Evolutionary conservation across 306 rosid species (phyloP).

Genomic region (Lathyrus sativus): DNA sequence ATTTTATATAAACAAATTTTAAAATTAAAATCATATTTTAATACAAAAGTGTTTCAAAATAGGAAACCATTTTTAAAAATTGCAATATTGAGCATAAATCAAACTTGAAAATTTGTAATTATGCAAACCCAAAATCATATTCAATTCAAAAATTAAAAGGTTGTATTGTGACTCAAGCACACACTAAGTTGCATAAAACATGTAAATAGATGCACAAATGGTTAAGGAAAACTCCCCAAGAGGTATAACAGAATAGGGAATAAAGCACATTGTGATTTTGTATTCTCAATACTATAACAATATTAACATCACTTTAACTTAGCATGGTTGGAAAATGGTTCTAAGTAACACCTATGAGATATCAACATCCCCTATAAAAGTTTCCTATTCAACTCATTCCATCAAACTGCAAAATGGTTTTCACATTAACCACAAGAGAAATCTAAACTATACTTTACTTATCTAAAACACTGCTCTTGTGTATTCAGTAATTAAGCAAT

Average conservation of each 20-base stretch:
- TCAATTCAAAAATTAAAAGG: too few species aligned
- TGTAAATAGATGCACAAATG: neutral
- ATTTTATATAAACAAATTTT: too few species aligned
- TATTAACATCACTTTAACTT: slow-evolving; percentile 31
- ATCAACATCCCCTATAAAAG: slow-evolving; percentile 33
- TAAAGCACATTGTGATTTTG: slow-evolving; percentile 16
- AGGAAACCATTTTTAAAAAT: too few species aligned
- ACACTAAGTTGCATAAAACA: too few species aligned
- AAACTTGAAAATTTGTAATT: too few species aligned
- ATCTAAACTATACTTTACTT: slow-evolving; percentile 29
- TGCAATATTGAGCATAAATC: too few species aligned
- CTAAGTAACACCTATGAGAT: slow-evolving; percentile 30
- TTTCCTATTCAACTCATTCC: slow-evolving; percentile 39
- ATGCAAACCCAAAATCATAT: too few species aligned
- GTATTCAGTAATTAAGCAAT: slow-evolving; percentile 66
- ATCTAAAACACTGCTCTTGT: slow-evolving; percentile 34
- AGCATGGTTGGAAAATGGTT: slow-evolving; percentile 23
- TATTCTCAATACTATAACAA: slow-evolving; percentile 31
- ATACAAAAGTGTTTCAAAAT: too few species aligned
- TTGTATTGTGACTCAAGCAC: too few species aligned
- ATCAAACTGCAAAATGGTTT: slow-evolving; percentile 43
- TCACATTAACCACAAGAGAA: slow-evolving; percentile 26
- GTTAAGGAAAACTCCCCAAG: neutral
- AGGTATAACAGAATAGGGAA: neutral
- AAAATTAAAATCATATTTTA: too few species aligned